phyloP scores from a whole-genome alignment of 805 yeast genomes.

The Yarrowia sp. region DNA sequence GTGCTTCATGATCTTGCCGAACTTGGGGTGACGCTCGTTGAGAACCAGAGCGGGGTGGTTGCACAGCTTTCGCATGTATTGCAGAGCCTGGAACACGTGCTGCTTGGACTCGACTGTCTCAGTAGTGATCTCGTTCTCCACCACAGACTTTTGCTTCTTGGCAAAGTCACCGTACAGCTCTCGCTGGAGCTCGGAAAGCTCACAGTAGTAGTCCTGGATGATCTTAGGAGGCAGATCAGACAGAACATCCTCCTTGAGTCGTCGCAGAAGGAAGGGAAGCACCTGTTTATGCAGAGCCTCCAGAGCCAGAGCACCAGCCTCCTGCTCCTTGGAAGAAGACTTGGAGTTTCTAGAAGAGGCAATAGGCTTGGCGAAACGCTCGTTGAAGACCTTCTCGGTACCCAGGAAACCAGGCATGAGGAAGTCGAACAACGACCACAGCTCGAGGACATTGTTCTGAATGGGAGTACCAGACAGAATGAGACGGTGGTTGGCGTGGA shows the following conservation, averaged over 20 bases:
- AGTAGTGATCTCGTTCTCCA: slow-evolving; percentile 60
- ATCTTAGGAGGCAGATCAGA: slow-evolving; percentile 98
- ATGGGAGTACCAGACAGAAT: slow-evolving; percentile 97
- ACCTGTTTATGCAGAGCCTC: slow-evolving; percentile 97
- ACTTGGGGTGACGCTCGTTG: slow-evolving; percentile 83
- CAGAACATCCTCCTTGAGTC: slow-evolving; percentile 94
- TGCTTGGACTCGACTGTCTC: slow-evolving; percentile 60
- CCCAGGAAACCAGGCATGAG: slow-evolving; percentile 99
- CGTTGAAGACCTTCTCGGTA: slow-evolving; percentile 91
- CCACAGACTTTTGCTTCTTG: slow-evolving; percentile 80
- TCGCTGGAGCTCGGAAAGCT: slow-evolving; percentile 87
- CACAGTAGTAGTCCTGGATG: slow-evolving; percentile 97
- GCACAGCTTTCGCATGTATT: slow-evolving; percentile 95
- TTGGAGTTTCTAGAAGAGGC: slow-evolving; percentile 91
- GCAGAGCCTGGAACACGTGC: slow-evolving; percentile 96
- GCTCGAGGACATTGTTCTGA: slow-evolving; percentile 93
- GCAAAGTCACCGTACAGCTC: slow-evolving; percentile 89
- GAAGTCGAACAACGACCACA: slow-evolving; percentile 97
- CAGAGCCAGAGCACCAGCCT: slow-evolving; percentile 93
- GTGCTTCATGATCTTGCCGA: slow-evolving; percentile 66
- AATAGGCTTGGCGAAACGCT: slow-evolving; percentile 96
- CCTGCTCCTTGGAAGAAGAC: slow-evolving; percentile 91
- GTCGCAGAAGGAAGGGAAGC: slow-evolving; percentile 92
- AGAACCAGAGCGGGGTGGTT: slow-evolving; percentile 94
- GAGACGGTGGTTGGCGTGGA: slow-evolving; percentile 86